Percentiles rank a stretch among this genome's conserved stretches.
These are phyloP conservation scores for Penicillium olsonii DNA, from an alignment of 2,329 filamentous ascomycete species.

Conservation along the genomic window DNA sequence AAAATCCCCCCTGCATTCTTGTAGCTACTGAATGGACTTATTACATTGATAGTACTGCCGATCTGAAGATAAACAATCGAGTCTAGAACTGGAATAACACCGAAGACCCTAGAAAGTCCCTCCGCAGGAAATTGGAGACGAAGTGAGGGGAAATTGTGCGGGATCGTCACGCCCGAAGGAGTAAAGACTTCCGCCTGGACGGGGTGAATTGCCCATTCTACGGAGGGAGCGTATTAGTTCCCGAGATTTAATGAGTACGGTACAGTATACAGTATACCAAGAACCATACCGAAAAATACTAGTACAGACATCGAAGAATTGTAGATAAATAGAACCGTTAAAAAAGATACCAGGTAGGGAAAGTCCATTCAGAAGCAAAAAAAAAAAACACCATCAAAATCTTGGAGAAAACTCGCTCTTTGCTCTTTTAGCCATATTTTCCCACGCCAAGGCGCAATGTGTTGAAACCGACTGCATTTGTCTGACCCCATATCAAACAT, in stretches of 20 bases:
- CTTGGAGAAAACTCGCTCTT: slow-evolving; percentile 5
- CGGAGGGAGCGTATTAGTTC: too few species aligned
- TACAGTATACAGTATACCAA: too few species aligned
- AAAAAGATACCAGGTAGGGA: too few species aligned
- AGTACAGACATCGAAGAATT: too few species aligned
- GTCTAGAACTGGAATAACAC: neutral
- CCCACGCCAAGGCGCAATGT: too few species aligned
- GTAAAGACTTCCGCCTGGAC: slow-evolving; percentile 1
- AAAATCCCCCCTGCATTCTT: slow-evolving; percentile 12
- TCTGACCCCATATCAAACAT: neutral
- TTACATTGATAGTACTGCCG: neutral
- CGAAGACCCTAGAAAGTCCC: neutral
- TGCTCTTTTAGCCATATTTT: slow-evolving; percentile 9
- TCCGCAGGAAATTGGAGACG: neutral
- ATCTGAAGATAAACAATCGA: too few species aligned
- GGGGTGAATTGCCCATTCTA: neutral
- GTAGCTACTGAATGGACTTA: slow-evolving; percentile 1
- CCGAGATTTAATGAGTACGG: too few species aligned
- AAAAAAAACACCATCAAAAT: neutral
- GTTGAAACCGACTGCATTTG: neutral
- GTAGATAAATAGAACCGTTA: neutral
- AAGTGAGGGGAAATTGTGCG: neutral
- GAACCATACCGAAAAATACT: too few species aligned
- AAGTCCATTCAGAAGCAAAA: neutral
- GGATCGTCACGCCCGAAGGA: neutral